These are phyloP conservation scores for Pachysandra terminalis DNA, from an alignment of 164 flowering plant species.

Conservation along the genomic window DNA sequence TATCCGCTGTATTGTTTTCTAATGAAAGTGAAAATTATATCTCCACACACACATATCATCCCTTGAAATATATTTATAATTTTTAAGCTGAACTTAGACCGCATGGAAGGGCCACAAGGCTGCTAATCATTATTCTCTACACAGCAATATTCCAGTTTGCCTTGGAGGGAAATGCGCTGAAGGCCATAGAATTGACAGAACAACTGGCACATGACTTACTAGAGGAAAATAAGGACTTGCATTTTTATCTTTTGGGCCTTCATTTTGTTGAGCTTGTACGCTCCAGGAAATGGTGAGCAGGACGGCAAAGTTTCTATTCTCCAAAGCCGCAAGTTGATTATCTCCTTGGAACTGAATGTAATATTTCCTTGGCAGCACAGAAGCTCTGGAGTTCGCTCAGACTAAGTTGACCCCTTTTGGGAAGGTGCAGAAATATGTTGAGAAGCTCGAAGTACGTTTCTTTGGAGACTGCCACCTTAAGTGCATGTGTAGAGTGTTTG, in stretches of 20 bases:
- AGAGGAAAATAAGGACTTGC: conserved; percentile 79
- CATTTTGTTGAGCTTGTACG: conserved; percentile 91
- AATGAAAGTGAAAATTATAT: too few species aligned
- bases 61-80: too few species aligned
- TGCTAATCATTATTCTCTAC: background rate
- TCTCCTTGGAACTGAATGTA: conserved; percentile 8
- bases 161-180: conserved; percentile 76
- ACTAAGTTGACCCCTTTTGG: conserved; percentile 78
- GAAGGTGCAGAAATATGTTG: conserved; percentile 61
- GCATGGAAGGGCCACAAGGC: too few species aligned
- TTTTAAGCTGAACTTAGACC: too few species aligned
- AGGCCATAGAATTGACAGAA: conserved; percentile 86
- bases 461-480: background rate
- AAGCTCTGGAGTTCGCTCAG: conserved; percentile 92
- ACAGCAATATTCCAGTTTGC: conserved; percentile 70
- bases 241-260: conserved; percentile 91
- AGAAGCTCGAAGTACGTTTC: conserved; percentile 76
- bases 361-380: conserved; percentile 65
- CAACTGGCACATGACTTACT: conserved; percentile 64
- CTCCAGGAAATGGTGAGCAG: conserved; percentile 68
- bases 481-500: too few species aligned
- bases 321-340: background rate
- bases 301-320: background rate
- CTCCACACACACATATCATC: too few species aligned
- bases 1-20: too few species aligned